Percentiles rank a stretch among this genome's conserved stretches.
phyloP scores from a whole-genome alignment of 2,329 filamentous ascomycete genomes.

The Graphilbum sp. region DNA sequence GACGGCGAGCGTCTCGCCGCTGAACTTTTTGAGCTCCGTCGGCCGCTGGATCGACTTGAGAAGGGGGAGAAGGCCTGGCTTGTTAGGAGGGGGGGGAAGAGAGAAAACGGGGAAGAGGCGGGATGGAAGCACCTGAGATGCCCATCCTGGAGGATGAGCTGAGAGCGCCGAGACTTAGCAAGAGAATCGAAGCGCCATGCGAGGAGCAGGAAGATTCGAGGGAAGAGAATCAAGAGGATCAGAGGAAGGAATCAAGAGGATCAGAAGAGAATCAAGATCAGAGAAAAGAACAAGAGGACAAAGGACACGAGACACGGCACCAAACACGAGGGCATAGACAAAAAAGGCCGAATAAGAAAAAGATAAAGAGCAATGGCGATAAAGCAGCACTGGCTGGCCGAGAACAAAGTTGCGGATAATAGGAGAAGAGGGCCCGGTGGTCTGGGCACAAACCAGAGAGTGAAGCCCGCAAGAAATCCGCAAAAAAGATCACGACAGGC shows the following conservation, averaged over 20 bases:
- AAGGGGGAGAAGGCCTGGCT: slow-evolving; percentile 64
- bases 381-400: too few species aligned
- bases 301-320: too few species aligned
- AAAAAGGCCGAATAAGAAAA: too few species aligned
- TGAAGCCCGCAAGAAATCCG: too few species aligned
- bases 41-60: slow-evolving; percentile 94
- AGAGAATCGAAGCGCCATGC: neutral
- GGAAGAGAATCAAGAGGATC: neutral
- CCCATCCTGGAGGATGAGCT: slow-evolving; percentile 8
- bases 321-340: too few species aligned
- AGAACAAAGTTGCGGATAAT: too few species aligned
- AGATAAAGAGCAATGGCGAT: too few species aligned
- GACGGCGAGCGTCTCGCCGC: slow-evolving; percentile 78
- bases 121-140: slow-evolving; percentile 9
- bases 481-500: too few species aligned
- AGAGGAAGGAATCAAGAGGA: neutral
- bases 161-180: too few species aligned
- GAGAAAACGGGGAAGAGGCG: neutral
- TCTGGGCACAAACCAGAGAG: too few species aligned
- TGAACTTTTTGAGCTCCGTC: slow-evolving; percentile 70
- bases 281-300: neutral
- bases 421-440: too few species aligned
- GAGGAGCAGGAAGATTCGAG: neutral
- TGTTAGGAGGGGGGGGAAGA: neutral
- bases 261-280: neutral